phyloP scores from a whole-genome alignment of 306 rosid genomes.

The Medicago lupulina region DNA sequence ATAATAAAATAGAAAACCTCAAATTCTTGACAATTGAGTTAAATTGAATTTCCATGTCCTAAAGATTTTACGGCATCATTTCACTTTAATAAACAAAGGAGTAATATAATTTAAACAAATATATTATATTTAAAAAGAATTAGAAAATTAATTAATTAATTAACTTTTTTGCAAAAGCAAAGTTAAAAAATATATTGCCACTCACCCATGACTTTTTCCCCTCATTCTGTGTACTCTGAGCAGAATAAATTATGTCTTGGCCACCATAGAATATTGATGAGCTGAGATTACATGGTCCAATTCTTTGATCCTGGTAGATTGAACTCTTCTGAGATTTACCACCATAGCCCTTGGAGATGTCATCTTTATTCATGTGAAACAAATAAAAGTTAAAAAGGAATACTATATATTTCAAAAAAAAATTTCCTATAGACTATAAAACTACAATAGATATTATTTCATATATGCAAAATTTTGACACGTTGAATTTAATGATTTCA shows the following conservation, averaged over 20 bases:
- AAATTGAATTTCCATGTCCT: no score
- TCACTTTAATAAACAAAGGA: no score
- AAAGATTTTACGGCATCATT: no score
- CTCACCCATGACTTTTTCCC: not conserved
- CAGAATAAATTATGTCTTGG: not conserved
- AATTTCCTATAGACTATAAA: no score
- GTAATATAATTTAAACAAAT: not conserved
- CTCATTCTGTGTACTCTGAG: not conserved
- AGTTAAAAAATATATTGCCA: not conserved
- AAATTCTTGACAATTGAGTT: no score
- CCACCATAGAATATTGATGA: slow-evolving; percentile 61
- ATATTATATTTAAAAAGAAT: not conserved
- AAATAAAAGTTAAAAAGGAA: not conserved
- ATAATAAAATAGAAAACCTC: no score
- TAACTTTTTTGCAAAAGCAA: no score
- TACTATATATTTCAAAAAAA: no score
- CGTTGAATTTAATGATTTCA: slow-evolving; percentile 6
- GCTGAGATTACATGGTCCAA: slow-evolving; percentile 79
- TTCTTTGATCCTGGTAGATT: slow-evolving; percentile 68
- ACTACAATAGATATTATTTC: not conserved
- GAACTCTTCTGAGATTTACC: slow-evolving; percentile 52
- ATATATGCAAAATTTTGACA: not conserved
- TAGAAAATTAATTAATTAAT: no score
- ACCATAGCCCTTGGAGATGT: slow-evolving; percentile 39
- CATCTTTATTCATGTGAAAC: slow-evolving; percentile 49